Evolutionary conservation across 768 basidiomycete species (phyloP).

Genomic region (Brasilioporus rufonigricans): DNA sequence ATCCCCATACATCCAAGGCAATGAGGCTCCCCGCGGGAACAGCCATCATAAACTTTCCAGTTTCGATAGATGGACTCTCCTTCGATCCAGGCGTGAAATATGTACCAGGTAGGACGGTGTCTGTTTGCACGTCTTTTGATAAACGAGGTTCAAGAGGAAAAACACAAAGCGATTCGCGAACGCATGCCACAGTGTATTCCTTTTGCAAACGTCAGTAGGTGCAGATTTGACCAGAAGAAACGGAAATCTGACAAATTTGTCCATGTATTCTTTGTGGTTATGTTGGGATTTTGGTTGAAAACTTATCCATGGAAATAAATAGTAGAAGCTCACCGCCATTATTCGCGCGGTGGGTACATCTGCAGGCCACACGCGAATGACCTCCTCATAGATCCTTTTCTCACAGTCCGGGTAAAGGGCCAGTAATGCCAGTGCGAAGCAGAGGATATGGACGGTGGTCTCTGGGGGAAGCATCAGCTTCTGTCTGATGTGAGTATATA

Average conservation of each 20-base stretch:
- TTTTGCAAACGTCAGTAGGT: slow-evolving; percentile 14
- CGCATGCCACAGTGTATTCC: slow-evolving; percentile 43
- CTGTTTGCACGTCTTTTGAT: slow-evolving; percentile 32
- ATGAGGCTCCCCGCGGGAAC: slow-evolving; percentile 40
- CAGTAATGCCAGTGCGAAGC: slow-evolving; percentile 42
- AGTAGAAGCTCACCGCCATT: slow-evolving; percentile 26
- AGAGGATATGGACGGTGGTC: slow-evolving; percentile 45
- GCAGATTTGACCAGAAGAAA: background rate
- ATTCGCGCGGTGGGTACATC: slow-evolving; percentile 26
- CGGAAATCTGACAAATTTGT: slow-evolving; percentile 33
- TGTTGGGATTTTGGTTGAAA: slow-evolving; percentile 9
- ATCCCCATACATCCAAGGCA: slow-evolving; percentile 40
- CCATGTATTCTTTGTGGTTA: slow-evolving; percentile 40
- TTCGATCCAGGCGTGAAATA: slow-evolving; percentile 31
- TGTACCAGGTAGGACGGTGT: slow-evolving; percentile 35
- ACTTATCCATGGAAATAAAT: no score
- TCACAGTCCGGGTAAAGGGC: slow-evolving; percentile 53
- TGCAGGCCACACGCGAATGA: slow-evolving; percentile 38
- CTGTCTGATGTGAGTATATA: background rate
- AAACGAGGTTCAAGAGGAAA: slow-evolving; percentile 40
- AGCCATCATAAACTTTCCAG: slow-evolving; percentile 32
- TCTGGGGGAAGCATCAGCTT: slow-evolving; percentile 33
- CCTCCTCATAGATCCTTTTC: slow-evolving; percentile 43
- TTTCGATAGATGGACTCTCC: slow-evolving; percentile 13
- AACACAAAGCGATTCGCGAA: slow-evolving; percentile 47